A percentile compares a stretch with the other conserved stretches of the same genome.
Conservation (phyloP, 2,329 filamentous ascomycete species). For the Didymella keratinophila region DNA sequence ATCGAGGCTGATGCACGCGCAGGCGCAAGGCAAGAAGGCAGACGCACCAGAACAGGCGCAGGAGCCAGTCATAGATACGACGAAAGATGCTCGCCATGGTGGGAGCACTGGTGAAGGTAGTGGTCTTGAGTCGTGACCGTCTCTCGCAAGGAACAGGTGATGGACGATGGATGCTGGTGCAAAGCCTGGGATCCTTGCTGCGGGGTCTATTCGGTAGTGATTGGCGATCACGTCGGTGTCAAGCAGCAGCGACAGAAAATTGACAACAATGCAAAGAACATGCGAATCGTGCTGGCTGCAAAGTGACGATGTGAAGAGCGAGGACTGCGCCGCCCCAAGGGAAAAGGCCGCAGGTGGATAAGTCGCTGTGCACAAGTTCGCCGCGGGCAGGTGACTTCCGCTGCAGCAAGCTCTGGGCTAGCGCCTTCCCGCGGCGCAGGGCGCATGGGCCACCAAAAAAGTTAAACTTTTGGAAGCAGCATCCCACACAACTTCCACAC, state of each 20-base stretch:
- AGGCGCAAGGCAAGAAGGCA: slow-evolving; percentile 23
- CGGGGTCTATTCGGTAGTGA: slow-evolving; percentile 42
- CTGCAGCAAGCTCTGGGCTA: slow-evolving; percentile 20
- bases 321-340: slow-evolving; percentile 42
- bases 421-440: slow-evolving; percentile 18
- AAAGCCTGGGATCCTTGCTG: slow-evolving; percentile 50
- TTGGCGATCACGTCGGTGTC: slow-evolving; percentile 41
- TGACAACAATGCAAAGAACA: slow-evolving; percentile 26
- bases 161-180: slow-evolving; percentile 39
- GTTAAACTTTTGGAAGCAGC: slow-evolving; percentile 16
- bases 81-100: slow-evolving; percentile 90
- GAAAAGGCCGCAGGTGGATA: slow-evolving; percentile 30
- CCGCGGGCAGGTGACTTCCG: slow-evolving; percentile 26
- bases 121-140: slow-evolving; percentile 45
- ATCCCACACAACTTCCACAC: slow-evolving; percentile 13
- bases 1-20: slow-evolving; percentile 27
- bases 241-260: slow-evolving; percentile 37
- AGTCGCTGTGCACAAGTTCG: slow-evolving; percentile 32
- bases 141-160: slow-evolving; percentile 35
- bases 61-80: slow-evolving; percentile 96
- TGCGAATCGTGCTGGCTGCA: slow-evolving; percentile 20
- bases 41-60: slow-evolving; percentile 94
- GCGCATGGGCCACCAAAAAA: slow-evolving; percentile 15
- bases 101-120: slow-evolving; percentile 32
- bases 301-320: slow-evolving; percentile 34